Base-by-base conservation (phyloP, 1,139 yeast species). In the Magnusiomyces fungicola region DNA sequence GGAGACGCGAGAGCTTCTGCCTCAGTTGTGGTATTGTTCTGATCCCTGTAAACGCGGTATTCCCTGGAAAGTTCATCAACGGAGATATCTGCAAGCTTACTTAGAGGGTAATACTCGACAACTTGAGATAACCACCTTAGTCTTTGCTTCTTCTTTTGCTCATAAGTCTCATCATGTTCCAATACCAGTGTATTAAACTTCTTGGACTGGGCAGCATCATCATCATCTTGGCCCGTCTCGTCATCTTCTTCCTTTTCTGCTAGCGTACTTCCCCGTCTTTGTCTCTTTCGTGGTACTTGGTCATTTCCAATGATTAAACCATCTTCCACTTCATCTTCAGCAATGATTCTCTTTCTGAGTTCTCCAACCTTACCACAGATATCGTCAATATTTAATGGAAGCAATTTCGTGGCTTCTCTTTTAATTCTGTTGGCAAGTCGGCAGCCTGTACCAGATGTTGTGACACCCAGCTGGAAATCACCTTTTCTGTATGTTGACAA, bases 361-460 rank as follows among this genome's bases (percentile, higher is more conserved):
- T 71, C 70, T 0, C 96, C 96, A 42, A 90, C 78, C 48, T 79
- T 80, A 24, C 69, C 65, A 58, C 95, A 84, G 1, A 87, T 78
- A 22, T 73, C 75, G 18, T 82, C 90, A 22, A 89, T 77, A 58
- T 88, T 79, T 1, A 71, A 56, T 0, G 97, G 97, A 40, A 90
- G 69, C 5, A 75, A 66, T 47, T 77, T 71, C 1, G 80, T 79
- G 32, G 88, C 69, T 57, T 87, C 95, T 53, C 97, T 70, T 59
- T 81, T 83, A 60, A 90, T 76, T 56, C 96, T 73, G 51, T 82
- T 78, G 0, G 96, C 95, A 50, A 90, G 70, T 53, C 88, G 79
- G 67, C 97, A 90, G 1, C 97, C 97, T 65, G 85, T 85, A 0
- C 97, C 96, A 36, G 81, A 77, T 0, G 97, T 90, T 7, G 94